Percentiles rank a stretch among this genome's conserved stretches.
Conservation (phyloP, 2,329 filamentous ascomycete genomes). For the Mariannaea sp. region DNA sequence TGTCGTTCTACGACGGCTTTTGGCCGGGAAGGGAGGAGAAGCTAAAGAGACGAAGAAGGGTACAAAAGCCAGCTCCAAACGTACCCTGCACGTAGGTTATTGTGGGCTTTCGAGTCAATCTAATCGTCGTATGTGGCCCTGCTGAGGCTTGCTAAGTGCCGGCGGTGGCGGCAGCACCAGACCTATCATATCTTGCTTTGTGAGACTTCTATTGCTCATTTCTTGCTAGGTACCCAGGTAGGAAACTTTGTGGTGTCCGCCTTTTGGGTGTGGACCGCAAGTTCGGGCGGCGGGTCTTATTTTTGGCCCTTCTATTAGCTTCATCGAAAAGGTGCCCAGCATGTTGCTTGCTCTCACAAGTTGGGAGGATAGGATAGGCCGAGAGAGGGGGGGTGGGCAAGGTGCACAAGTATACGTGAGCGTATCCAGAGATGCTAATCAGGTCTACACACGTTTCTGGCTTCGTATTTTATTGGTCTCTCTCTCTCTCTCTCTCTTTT, state of each 20-base stretch:
- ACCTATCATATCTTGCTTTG: constrained; percentile 44
- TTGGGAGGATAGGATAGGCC: not conserved
- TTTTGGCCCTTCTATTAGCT: not conserved
- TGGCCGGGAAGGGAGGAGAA: constrained; percentile 30
- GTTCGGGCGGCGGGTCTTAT: constrained; percentile 30
- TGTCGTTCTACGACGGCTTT: constrained; percentile 25
- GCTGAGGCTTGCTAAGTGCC: constrained; percentile 30
- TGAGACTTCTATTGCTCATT: constrained; percentile 38
- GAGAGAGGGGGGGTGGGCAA: not conserved
- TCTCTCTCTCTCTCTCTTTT: not conserved
- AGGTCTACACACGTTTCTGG: constrained; percentile 9
- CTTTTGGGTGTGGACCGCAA: constrained; percentile 29
- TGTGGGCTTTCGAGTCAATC: constrained; percentile 29
- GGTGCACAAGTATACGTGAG: not conserved
- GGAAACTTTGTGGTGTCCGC: constrained; percentile 33
- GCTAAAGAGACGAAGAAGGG: constrained; percentile 28
- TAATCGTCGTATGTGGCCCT: constrained; percentile 37
- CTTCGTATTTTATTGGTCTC: constrained; percentile 16
- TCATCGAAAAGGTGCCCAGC: not conserved
- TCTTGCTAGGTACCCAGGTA: constrained; percentile 28
- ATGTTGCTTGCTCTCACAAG: no score
- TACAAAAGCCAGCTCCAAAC: constrained; percentile 26
- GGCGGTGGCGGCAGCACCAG: constrained; percentile 35
- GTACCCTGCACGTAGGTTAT: constrained; percentile 26
- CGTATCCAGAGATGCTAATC: not conserved